phyloP scores from a whole-genome alignment of 1,139 yeast species.

The Zygosaccharomyces sapae region DNA sequence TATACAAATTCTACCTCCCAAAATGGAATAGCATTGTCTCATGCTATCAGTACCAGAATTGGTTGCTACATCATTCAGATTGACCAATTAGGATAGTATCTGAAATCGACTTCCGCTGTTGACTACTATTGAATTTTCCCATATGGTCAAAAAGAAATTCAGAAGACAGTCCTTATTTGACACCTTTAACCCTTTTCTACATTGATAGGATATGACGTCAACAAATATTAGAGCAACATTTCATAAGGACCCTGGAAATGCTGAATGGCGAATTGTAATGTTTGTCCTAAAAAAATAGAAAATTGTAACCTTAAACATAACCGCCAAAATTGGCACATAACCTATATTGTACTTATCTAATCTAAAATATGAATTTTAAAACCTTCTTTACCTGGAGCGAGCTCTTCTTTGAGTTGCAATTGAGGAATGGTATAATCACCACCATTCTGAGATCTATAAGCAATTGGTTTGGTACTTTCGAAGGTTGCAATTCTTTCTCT shows the following conservation, averaged over 20 bases:
- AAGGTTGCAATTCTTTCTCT: slow-evolving; percentile 14
- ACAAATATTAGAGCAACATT: neutral
- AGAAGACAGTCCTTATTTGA: neutral
- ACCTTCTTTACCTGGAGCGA: neutral
- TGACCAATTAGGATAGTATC: neutral
- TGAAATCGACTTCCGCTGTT: neutral
- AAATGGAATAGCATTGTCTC: neutral
- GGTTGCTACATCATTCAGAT: neutral
- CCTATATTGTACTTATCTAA: neutral
- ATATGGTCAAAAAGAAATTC: too few relatives aligned
- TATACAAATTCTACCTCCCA: neutral
- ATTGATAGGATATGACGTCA: neutral
- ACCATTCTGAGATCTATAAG: slow-evolving; percentile 24
- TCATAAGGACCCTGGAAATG: too few relatives aligned
- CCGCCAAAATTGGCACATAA: neutral
- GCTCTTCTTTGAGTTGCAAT: neutral
- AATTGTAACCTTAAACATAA: too few relatives aligned
- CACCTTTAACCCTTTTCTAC: neutral
- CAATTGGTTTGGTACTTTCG: slow-evolving; percentile 17
- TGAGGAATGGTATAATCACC: slow-evolving; percentile 19
- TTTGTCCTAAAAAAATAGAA: too few relatives aligned
- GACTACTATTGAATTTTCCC: too few relatives aligned
- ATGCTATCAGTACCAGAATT: neutral
- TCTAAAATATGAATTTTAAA: neutral
- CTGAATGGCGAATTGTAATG: too few relatives aligned